Conservation (phyloP, 345 rosid genomes). For the Eucalyptus globulus region DNA sequence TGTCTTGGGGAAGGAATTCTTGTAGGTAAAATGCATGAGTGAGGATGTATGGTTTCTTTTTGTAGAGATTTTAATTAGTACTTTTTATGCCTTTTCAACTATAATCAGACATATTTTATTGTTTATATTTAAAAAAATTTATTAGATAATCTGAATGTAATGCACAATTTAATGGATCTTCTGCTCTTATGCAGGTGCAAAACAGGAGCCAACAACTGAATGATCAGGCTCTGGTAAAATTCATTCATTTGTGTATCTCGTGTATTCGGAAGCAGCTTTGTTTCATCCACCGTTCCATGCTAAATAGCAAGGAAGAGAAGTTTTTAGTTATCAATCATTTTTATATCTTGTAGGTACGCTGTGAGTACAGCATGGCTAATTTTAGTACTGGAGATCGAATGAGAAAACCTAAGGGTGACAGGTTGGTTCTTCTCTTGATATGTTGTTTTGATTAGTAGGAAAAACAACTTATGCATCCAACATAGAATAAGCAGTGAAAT, state of each 20-base stretch:
- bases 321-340: background rate
- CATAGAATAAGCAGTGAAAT: background rate
- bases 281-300: background rate
- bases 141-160: background rate
- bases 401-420: conserved; percentile 84
- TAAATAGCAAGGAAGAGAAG: background rate
- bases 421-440: conserved; percentile 13
- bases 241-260: background rate
- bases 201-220: conserved; percentile 59
- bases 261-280: background rate
- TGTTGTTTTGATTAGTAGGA: background rate
- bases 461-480: background rate
- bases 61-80: background rate
- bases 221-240: conserved; percentile 63
- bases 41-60: background rate
- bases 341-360: conserved; percentile 37
- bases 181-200: conserved; percentile 40
- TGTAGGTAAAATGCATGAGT: background rate
- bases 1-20: background rate
- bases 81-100: background rate
- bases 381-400: conserved; percentile 86
- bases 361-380: conserved; percentile 96
- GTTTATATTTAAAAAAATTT: background rate
- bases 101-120: background rate
- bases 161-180: background rate